Base-by-base conservation (phyloP, 73 alveolate genomes). In the Durusdinium trenchii region DNA sequence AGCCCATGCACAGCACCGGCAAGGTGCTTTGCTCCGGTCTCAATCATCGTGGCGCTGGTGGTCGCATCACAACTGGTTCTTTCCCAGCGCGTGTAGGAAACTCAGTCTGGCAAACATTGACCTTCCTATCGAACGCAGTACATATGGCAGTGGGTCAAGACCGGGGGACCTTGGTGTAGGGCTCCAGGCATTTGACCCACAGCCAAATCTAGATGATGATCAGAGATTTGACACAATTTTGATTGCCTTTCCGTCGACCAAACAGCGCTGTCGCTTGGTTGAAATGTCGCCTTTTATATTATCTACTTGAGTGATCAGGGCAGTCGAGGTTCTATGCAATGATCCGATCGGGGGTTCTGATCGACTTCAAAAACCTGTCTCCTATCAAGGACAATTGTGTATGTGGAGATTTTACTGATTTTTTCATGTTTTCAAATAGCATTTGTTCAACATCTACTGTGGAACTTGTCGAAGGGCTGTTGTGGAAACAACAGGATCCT, bases 1-100 rank as follows among this genome's bases (percentile, higher is more conserved):
- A n/a, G n/a, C n/a, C n/a, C n/a, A n/a, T n/a, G n/a, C n/a, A n/a
- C n/a, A n/a, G n/a, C n/a, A n/a, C 7, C 1, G 10, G 23, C 38
- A 10, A 89, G 96, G 96, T 91, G 98, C 76, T 91, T 91, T 47
- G 60, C 98, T 1, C 89, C 89, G 26, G 87, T 91, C 18, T 91
- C 98, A 16, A 91, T 91, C 57, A 48, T 91, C 23, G 98, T 91
- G 89, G 98, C 98, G 32, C 50, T 91, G 78, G 75, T 91, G 23
- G 98, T 91, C 26, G 98, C 89, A 20, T 71, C 98, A 18, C 98
- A 91, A 57, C 57, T 71, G 1, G 71, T 91, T 52, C 57, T 91
- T 3, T 91, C 89, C 61, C 98, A 91, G 61, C 98, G 98, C 18
- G 28, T 91, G 98, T 43, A 47, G 35, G 18, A 10, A 46, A 48